Base-by-base conservation (phyloP, 345 rosid species). In the Syzygium grande region DNA sequence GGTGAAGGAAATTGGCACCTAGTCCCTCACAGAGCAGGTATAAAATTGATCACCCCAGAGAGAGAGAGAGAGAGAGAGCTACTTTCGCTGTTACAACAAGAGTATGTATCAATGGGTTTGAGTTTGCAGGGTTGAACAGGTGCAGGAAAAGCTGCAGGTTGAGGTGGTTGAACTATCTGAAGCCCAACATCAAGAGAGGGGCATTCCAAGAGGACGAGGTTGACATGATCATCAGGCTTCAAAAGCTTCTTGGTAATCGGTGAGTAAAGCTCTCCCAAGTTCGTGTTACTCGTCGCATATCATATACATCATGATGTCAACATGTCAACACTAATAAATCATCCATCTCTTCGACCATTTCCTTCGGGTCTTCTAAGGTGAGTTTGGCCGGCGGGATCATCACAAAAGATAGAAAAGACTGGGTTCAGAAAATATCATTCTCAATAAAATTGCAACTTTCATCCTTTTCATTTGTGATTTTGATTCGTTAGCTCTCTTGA, bases 81-180 rank as follows among this genome's bases (percentile, higher is more conserved):
- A 61, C 38, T 84, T 54, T 68, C 19, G 13, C 22, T 83, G 12
- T 43, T 34, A 34, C 25, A 21, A 51, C 11, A 51, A 49, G 53
- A 23, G 41, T 52, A 8, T 30, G 63, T 25, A 30, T 87, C 53
- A 23, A 52, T 41, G 77, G 68, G 79, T 56, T 58, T 27, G 49
- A 23, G 52, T 52, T 83, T 85, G 56, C 85, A 94, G 96, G 96
- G 27, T 87, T 94, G 61, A 93, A 93, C 22, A 92, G 95, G 27
- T 94, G 96, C 88, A 91, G 96, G n/a, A 94, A 93, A 84, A 93
- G 96, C 84, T 94, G 96, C 68, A 89, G 95, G 88, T 83, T 94
- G 55, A 89, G 97, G 89, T 94, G 96, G 95, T 90, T 94, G 89
- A 94, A 94, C 88, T 94, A 94, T 84, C 89, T 94, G 84, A 90